phyloP scores from a whole-genome alignment of 2,329 filamentous ascomycete species.

The Metarhizium sp. region DNA sequence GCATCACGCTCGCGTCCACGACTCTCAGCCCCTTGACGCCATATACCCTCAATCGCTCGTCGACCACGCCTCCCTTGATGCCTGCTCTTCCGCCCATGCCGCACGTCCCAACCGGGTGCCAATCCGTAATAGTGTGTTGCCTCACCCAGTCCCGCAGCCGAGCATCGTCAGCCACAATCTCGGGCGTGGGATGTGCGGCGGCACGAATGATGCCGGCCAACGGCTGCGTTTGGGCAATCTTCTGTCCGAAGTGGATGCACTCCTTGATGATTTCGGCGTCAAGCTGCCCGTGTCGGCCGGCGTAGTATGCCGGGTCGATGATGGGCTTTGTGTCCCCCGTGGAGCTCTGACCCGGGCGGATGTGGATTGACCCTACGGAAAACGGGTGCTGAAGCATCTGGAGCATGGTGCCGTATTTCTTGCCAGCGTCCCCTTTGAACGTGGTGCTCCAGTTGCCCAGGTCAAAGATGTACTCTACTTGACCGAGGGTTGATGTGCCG shows the following conservation, averaged over 20 bases:
- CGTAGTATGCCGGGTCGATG: conserved; percentile 34
- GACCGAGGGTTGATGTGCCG: conserved; percentile 24
- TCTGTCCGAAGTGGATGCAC: conserved; percentile 28
- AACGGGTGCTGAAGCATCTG: conserved; percentile 44
- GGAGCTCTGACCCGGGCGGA: conserved; percentile 16
- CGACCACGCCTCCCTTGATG: conserved; percentile 20
- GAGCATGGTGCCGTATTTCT: conserved; percentile 38
- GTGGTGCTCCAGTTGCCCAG: conserved; percentile 35
- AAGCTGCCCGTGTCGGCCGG: conserved; percentile 26
- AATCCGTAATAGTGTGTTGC: conserved; percentile 20
- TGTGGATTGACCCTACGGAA: conserved; percentile 37
- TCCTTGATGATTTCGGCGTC: conserved; percentile 34
- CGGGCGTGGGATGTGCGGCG: conserved; percentile 14
- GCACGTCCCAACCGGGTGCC: conserved; percentile 31
- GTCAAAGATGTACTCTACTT: conserved; percentile 40
- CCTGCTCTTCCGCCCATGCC: conserved; percentile 21
- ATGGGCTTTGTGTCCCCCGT: conserved; percentile 18
- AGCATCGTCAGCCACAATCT: conserved; percentile 8
- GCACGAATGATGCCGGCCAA: conserved; percentile 26
- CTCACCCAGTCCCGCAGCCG: conserved; percentile 17
- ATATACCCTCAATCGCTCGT: conserved; percentile 16
- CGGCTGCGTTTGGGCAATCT: conserved; percentile 27
- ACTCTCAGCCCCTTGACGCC: conserved; percentile 14
- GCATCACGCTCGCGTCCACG: conserved; percentile 17
- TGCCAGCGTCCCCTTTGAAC: conserved; percentile 23